Conservation (phyloP, 257 asterid genomes). For the Prunella vulgaris region DNA sequence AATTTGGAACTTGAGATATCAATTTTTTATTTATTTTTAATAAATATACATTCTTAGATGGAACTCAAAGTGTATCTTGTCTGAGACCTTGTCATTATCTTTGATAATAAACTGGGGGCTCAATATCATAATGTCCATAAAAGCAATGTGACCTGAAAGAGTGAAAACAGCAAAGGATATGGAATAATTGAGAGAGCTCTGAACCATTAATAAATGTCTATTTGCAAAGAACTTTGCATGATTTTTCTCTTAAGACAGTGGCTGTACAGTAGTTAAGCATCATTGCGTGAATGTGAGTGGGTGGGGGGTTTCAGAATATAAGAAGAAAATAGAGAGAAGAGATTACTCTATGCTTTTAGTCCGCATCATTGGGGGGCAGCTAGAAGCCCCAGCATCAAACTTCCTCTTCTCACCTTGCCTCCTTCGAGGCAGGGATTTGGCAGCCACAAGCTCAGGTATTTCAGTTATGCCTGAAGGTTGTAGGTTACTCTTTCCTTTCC, state of each 20-base stretch:
- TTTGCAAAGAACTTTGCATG: neutral
- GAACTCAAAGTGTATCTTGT: neutral
- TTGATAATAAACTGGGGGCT: neutral
- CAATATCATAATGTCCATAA: neutral
- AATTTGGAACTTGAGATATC: neutral
- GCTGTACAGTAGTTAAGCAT: neutral
- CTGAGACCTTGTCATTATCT: conserved; percentile 4
- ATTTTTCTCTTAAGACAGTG: neutral
- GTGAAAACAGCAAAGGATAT: neutral
- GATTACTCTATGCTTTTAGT: conserved; percentile 23
- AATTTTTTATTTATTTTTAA: neutral
- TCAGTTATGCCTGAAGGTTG: conserved; percentile 13
- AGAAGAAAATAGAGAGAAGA: conserved; percentile 23
- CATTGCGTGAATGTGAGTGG: neutral
- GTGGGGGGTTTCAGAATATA: no score
- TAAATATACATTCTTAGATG: neutral
- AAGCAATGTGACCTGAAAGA: neutral
- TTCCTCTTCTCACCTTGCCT: conserved; percentile 31
- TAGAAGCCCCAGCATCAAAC: conserved; percentile 35
- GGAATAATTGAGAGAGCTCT: conserved; percentile 1
- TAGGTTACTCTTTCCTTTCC: neutral
- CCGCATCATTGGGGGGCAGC: conserved; percentile 56
- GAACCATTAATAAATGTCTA: neutral
- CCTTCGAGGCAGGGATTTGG: conserved; percentile 13
- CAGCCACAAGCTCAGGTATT: conserved; percentile 9